These are phyloP conservation scores for Rhododendron griersonianum DNA, from an alignment of 148 eudicot genomes.

Conservation along the genomic window DNA sequence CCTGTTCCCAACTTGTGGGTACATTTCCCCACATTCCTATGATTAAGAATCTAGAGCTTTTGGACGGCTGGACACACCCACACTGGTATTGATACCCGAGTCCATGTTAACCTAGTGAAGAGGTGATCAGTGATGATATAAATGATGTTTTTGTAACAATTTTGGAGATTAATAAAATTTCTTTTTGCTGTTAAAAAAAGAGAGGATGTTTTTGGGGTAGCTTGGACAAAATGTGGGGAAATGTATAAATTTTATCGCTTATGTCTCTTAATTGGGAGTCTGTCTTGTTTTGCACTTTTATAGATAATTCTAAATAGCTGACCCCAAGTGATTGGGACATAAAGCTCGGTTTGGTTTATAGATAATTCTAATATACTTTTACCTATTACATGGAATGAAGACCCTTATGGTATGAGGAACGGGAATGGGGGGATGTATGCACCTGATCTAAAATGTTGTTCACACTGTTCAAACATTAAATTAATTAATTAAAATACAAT, in stretches of 20 bases:
- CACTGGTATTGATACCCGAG: background rate
- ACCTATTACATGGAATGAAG: background rate
- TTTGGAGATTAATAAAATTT: no score
- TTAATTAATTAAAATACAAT: background rate
- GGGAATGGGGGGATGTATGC: background rate
- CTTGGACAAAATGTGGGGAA: background rate
- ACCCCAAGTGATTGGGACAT: no score
- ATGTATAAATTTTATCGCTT: background rate
- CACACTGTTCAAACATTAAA: background rate
- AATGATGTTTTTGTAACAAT: background rate
- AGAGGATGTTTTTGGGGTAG: background rate
- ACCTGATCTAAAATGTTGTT: background rate
- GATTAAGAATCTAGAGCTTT: background rate
- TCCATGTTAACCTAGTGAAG: background rate
- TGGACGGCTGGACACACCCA: background rate
- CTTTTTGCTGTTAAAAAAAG: no score
- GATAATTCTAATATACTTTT: background rate
- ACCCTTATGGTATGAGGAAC: background rate
- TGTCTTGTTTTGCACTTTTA: background rate
- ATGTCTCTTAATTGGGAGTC: background rate
- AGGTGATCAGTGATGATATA: background rate
- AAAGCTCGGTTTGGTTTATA: background rate
- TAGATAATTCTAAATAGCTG: background rate
- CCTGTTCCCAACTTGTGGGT: background rate
- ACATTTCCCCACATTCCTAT: background rate